These are phyloP conservation scores for Tetrapisispora taiwanensis DNA, from an alignment of 805 yeast genomes.

Conservation along the genomic window DNA sequence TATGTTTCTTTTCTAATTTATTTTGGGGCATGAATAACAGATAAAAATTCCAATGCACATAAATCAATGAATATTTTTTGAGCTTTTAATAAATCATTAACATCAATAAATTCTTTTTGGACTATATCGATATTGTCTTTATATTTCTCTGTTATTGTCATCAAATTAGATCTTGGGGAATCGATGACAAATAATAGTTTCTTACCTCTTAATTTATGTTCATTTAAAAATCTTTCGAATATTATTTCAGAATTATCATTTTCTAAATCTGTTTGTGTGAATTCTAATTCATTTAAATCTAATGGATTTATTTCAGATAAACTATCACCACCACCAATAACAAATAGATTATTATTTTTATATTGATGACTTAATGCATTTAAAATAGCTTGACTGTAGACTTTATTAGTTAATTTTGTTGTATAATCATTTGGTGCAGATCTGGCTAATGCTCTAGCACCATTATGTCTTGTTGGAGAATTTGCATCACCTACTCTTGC, in stretches of 20 bases:
- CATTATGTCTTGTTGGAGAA: conserved; percentile 84
- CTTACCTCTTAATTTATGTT: conserved; percentile 37
- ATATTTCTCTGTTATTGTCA: conserved; percentile 44
- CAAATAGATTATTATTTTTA: conserved; percentile 57
- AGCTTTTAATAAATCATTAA: conserved; percentile 75
- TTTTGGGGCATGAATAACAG: conserved; percentile 17
- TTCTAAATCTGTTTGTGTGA: background rate
- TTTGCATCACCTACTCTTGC: conserved; percentile 96
- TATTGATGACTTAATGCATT: conserved; percentile 77
- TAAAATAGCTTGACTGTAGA: conserved; percentile 67
- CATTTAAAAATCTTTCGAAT: conserved; percentile 37
- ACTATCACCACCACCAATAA: conserved; percentile 44
- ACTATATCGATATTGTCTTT: conserved; percentile 52
- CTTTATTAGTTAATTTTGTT: conserved; percentile 61
- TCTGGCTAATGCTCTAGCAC: conserved; percentile 83
- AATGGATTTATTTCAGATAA: conserved; percentile 32
- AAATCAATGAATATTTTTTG: conserved; percentile 64
- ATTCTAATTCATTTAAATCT: conserved; percentile 8
- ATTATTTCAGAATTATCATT: conserved; percentile 23
- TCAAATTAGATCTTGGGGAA: conserved; percentile 48
- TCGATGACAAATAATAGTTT: conserved; percentile 61
- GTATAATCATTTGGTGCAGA: conserved; percentile 85
- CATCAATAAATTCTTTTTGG: conserved; percentile 69
- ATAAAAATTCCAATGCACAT: conserved; percentile 58
- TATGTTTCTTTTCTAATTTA: no score